These are phyloP conservation scores for Perkinsus olseni DNA, from an alignment of 169 alveolate genomes.

Conservation along the genomic window DNA sequence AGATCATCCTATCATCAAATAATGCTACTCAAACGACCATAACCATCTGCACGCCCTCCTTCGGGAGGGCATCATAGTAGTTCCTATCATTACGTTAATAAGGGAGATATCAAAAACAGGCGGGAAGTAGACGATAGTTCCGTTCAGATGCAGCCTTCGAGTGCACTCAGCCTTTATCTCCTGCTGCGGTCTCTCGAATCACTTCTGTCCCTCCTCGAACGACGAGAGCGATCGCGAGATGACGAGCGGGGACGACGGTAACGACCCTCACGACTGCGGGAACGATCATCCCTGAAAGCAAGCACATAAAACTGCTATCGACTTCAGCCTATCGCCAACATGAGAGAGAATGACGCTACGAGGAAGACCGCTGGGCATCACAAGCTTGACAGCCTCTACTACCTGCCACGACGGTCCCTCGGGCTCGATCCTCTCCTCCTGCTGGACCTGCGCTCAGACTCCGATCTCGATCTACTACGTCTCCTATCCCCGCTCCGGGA, in stretches of 20 bases:
- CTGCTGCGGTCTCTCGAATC: slow-evolving; percentile 1
- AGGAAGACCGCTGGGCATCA: too few relatives aligned
- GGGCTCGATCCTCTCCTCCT: not conserved
- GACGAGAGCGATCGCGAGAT: not conserved
- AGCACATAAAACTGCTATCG: not conserved
- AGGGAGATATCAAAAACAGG: not conserved
- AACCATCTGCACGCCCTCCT: too few relatives aligned
- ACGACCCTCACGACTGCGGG: not conserved
- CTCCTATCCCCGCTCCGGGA: not conserved
- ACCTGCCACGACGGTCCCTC: not conserved
- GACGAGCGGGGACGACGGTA: not conserved
- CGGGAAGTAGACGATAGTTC: not conserved
- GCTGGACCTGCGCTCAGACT: not conserved
- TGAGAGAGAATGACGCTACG: too few relatives aligned
- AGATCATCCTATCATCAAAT: too few relatives aligned
- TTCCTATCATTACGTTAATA: not conserved
- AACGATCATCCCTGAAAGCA: not conserved
- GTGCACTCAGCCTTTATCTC: not conserved
- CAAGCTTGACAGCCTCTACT: not conserved
- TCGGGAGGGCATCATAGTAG: too few relatives aligned
- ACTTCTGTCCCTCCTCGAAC: not conserved
- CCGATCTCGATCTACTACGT: not conserved
- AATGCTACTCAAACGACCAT: too few relatives aligned
- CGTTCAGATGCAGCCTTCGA: not conserved
- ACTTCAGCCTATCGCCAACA: not conserved